Percentiles rank a stretch among this genome's conserved stretches.
phyloP scores from a whole-genome alignment of 495 filamentous ascomycete species.

The Aspergillus avenaceus region DNA sequence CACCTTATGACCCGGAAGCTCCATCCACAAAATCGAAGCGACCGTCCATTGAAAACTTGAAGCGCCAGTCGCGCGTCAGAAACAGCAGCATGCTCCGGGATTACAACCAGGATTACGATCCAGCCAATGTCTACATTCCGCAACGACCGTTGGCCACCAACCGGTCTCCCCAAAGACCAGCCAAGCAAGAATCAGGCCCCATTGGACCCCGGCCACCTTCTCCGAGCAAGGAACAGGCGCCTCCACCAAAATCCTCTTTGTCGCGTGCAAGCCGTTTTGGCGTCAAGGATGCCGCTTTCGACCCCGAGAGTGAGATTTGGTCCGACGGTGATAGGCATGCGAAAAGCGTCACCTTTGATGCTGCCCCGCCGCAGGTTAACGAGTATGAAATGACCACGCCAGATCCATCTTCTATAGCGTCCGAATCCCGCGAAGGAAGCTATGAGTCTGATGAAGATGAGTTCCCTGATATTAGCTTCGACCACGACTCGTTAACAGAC shows the following conservation, averaged over 20 bases:
- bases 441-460: slow-evolving; percentile 82
- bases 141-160: slow-evolving; percentile 72
- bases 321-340: slow-evolving; percentile 73
- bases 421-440: slow-evolving; percentile 83
- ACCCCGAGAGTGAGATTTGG: slow-evolving; percentile 67
- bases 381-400: slow-evolving; percentile 98
- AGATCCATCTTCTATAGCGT: slow-evolving; percentile 83
- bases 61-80: slow-evolving; percentile 89
- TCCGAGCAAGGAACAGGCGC: slow-evolving; percentile 68
- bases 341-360: slow-evolving; percentile 96
- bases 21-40: slow-evolving; percentile 69
- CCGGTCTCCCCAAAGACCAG: slow-evolving; percentile 36
- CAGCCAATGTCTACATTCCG: slow-evolving; percentile 64
- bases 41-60: slow-evolving; percentile 87
- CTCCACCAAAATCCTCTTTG: slow-evolving; percentile 84
- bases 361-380: slow-evolving; percentile 86
- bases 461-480: slow-evolving; percentile 63
- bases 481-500: slow-evolving; percentile 59
- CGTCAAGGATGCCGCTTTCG: slow-evolving; percentile 55
- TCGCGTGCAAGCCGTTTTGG: slow-evolving; percentile 66
- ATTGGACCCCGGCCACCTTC: slow-evolving; percentile 47
- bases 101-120: slow-evolving; percentile 85
- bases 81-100: slow-evolving; percentile 95
- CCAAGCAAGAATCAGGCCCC: slow-evolving; percentile 17
- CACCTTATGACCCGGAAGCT: slow-evolving; percentile 53